Conservation (phyloP, 768 basidiomycete genomes). For the Auricularia cornea region DNA sequence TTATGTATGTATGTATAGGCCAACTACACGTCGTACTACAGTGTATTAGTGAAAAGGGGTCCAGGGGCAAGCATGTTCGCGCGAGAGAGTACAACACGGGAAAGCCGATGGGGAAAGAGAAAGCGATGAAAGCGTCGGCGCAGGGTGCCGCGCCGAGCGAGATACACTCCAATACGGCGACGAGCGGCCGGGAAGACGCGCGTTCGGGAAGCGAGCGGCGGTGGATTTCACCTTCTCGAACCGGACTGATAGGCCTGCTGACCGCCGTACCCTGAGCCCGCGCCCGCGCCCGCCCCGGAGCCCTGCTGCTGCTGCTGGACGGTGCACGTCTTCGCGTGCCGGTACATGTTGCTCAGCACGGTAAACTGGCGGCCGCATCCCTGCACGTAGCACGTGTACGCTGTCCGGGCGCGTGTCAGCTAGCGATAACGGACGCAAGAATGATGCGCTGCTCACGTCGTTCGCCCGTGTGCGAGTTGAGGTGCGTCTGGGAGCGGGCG, state of each 20-base stretch:
- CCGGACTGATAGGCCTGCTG: neutral
- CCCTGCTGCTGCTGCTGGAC: neutral
- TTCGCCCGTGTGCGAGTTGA: conserved; percentile 1
- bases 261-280: neutral
- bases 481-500: neutral
- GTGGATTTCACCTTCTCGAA: neutral
- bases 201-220: too few species aligned
- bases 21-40: neutral
- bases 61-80: too few species aligned
- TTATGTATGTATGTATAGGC: neutral
- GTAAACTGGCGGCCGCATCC: neutral
- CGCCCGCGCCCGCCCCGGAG: neutral
- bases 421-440: neutral
- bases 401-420: neutral
- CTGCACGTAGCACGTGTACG: neutral
- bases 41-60: too few species aligned
- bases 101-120: too few species aligned
- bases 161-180: too few species aligned
- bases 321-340: neutral
- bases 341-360: conserved; percentile 1
- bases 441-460: neutral
- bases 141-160: too few species aligned
- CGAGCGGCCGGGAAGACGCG: too few species aligned
- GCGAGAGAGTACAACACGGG: too few species aligned
- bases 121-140: too few species aligned